Conservation (phyloP, 179 eudicot genomes). For the Silene coronaria region DNA sequence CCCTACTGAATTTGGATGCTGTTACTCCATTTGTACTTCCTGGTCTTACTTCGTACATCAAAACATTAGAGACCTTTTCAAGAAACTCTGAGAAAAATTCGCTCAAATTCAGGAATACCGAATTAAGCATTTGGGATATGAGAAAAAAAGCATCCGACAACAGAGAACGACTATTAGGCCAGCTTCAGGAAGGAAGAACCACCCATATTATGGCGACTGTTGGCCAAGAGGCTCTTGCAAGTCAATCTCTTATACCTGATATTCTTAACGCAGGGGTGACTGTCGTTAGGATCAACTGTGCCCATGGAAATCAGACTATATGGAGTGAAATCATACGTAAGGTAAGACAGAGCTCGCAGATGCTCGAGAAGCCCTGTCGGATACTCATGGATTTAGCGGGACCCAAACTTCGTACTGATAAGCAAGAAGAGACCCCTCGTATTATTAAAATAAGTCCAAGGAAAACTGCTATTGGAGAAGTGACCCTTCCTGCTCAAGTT, state of each 20-base stretch:
- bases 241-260: constrained; percentile 31
- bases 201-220: constrained; percentile 57
- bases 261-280: constrained; percentile 38
- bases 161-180: constrained; percentile 34
- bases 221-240: constrained; percentile 39
- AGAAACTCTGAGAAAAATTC: not conserved
- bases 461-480: constrained; percentile 35
- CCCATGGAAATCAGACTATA: constrained; percentile 45
- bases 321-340: constrained; percentile 52
- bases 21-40: constrained; percentile 39
- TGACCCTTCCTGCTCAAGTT: constrained; percentile 41
- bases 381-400: constrained; percentile 65
- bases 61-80: constrained; percentile 29
- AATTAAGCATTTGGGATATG: constrained; percentile 21
- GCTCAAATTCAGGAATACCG: not conserved
- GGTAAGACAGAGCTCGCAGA: constrained; percentile 39
- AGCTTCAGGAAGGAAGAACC: constrained; percentile 31
- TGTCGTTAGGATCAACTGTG: constrained; percentile 50
- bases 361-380: constrained; percentile 51
- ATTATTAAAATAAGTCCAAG: constrained; percentile 46
- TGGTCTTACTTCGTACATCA: constrained; percentile 43
- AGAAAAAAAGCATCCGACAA: constrained; percentile 32
- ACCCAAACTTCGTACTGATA: constrained; percentile 53
- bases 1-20: constrained; percentile 43
- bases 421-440: constrained; percentile 39